Conservation (phyloP, 495 filamentous ascomycete genomes). For the Penicillium argentinense region DNA sequence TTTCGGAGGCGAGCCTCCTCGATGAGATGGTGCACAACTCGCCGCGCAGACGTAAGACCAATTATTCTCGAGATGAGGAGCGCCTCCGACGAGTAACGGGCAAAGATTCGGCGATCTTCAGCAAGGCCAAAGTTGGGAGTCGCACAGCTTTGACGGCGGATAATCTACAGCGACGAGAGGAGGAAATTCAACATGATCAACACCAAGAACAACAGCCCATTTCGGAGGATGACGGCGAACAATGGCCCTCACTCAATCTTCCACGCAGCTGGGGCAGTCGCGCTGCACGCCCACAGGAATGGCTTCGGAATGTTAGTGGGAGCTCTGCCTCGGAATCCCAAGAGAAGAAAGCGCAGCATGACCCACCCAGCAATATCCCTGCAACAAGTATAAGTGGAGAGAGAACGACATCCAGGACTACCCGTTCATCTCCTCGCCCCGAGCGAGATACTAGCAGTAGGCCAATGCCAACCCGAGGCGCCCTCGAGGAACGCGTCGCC, state of each 20-base stretch:
- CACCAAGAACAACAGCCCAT: constrained; percentile 1
- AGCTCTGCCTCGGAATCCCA: constrained; percentile 26
- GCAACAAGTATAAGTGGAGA: constrained; percentile 11
- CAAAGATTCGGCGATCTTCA: constrained; percentile 47
- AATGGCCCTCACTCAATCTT: constrained; percentile 53
- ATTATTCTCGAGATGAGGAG: constrained; percentile 45
- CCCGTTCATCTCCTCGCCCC: constrained; percentile 19
- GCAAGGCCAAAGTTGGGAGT: constrained; percentile 39
- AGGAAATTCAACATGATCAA: constrained; percentile 13
- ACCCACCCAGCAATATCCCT: constrained; percentile 2
- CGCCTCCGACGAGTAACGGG: constrained; percentile 44
- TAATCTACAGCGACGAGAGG: constrained; percentile 47
- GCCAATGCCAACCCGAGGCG: constrained; percentile 15
- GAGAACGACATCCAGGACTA: constrained; percentile 15
- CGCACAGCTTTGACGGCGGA: constrained; percentile 42
- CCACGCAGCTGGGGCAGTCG: constrained; percentile 61
- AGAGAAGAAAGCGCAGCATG: constrained; percentile 15
- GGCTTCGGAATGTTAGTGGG: constrained; percentile 46
- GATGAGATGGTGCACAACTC: constrained; percentile 33
- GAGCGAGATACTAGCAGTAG: constrained; percentile 14
- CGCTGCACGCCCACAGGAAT: constrained; percentile 50
- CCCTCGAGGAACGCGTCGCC: constrained; percentile 22
- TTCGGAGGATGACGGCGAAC: constrained; percentile 19
- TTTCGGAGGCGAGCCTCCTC: constrained; percentile 27
- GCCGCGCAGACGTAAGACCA: constrained; percentile 31